Conservation (phyloP, 2,329 filamentous ascomycete species). For the Chaetomium strumarium region DNA sequence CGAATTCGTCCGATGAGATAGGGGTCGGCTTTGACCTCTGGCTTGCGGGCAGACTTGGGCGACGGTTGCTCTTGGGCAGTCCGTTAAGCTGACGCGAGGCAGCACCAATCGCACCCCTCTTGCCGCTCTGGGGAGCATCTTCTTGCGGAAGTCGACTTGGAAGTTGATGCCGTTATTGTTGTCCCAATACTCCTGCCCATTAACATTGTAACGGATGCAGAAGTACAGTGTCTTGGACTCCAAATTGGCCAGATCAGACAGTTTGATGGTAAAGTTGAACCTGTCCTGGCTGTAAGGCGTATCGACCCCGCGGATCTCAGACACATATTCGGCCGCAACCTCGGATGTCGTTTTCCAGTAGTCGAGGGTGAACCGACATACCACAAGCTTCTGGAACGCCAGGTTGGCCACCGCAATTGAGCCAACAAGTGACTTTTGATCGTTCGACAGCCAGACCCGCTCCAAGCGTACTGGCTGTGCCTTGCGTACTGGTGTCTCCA, state of each 20-base stretch:
- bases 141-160: constrained; percentile 88
- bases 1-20: constrained; percentile 66
- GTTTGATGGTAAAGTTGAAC: constrained; percentile 90
- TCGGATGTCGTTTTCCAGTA: constrained; percentile 99
- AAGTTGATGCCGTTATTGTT: constrained; percentile 86
- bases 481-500: constrained; percentile 56
- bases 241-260: constrained; percentile 84
- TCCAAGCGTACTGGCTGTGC: constrained; percentile 72
- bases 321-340: constrained; percentile 79
- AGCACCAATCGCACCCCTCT: constrained; percentile 46
- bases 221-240: constrained; percentile 90
- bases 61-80: constrained; percentile 63
- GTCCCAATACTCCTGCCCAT: constrained; percentile 87
- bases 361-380: constrained; percentile 92
- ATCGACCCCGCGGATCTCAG: constrained; percentile 66
- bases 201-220: constrained; percentile 81
- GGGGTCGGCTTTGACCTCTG: constrained; percentile 51
- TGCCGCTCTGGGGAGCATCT: constrained; percentile 56
- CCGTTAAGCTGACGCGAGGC: constrained; percentile 45
- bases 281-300: constrained; percentile 65
- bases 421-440: constrained; percentile 82
- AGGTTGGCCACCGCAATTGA: constrained; percentile 81
- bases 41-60: constrained; percentile 26
- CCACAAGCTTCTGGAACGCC: constrained; percentile 80
- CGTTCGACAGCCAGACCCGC: constrained; percentile 76